Conservation (phyloP, 139 green algal species). For the Volvox africanus region DNA sequence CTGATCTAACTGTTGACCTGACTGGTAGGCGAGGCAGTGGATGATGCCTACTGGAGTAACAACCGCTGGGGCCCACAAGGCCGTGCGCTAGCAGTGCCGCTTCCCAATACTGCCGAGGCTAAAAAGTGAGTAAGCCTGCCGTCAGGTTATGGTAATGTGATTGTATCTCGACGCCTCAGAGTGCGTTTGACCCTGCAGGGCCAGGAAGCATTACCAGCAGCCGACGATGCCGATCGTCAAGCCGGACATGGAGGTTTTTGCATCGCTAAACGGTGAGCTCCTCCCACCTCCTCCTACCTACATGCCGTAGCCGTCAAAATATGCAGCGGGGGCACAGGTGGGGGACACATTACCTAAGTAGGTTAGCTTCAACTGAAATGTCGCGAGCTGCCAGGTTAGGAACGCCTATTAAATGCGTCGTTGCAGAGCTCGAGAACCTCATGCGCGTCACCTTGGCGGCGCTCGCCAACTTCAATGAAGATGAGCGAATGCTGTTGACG, state of each 20-base stretch:
- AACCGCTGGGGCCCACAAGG: slow-evolving; percentile 58
- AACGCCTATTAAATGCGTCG: not conserved
- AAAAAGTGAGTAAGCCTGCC: slow-evolving; percentile 33
- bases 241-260: slow-evolving; percentile 54
- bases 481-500: slow-evolving; percentile 64
- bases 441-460: slow-evolving; percentile 71
- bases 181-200: slow-evolving; percentile 29
- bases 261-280: slow-evolving; percentile 51
- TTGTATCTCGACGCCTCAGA: not conserved
- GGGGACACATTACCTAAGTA: not conserved
- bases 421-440: slow-evolving; percentile 66
- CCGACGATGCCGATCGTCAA: slow-evolving; percentile 30
- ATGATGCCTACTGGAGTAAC: slow-evolving; percentile 61
- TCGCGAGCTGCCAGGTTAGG: too few relatives aligned
- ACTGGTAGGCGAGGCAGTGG: not conserved
- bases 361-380: not conserved
- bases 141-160: not conserved
- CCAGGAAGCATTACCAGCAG: slow-evolving; percentile 60
- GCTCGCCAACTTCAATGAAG: slow-evolving; percentile 74
- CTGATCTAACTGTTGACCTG: not conserved
- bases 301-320: too few relatives aligned
- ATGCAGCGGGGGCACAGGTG: not conserved
- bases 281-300: too few relatives aligned
- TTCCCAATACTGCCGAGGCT: slow-evolving; percentile 11
- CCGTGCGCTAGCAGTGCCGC: not conserved